Evolutionary conservation across 257 asterid genomes (phyloP).

Genomic region (Fraxinus pennsylvanica): DNA sequence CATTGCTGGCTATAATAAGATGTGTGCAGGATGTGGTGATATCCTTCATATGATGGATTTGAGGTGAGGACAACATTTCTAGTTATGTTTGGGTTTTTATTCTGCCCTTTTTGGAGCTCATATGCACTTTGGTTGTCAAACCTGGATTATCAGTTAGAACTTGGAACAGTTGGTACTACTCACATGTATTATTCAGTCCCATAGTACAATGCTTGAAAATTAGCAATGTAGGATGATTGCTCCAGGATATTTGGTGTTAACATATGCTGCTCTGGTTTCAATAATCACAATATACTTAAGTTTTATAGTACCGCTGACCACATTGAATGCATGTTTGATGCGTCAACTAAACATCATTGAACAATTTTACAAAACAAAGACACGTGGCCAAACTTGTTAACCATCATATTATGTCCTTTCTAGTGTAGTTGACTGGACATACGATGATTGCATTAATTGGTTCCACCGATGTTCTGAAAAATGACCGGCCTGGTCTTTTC

Average conservation of each 20-base stretch:
- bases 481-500: not conserved
- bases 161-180: not conserved
- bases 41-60: conserved; percentile 64
- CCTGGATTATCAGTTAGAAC: not conserved
- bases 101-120: not conserved
- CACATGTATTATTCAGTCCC: not conserved
- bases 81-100: not conserved
- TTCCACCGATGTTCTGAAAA: not conserved
- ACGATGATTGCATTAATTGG: not conserved
- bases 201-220: not conserved
- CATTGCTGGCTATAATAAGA: conserved; percentile 65
- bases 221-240: not conserved
- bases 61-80: conserved; percentile 47
- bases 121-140: not conserved
- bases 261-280: not conserved
- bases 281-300: not conserved
- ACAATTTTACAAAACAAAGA: not conserved
- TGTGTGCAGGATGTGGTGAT: conserved; percentile 84
- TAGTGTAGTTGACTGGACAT: not conserved
- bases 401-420: not conserved
- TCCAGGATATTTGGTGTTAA: not conserved
- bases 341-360: not conserved
- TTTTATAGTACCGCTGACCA: not conserved
- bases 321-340: not conserved
- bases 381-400: not conserved